Evolutionary conservation across 164 flowering plant species (phyloP), one percentile per base, ranked within the genome.

Genomic region (Cinnamomum micranthum): DNA sequence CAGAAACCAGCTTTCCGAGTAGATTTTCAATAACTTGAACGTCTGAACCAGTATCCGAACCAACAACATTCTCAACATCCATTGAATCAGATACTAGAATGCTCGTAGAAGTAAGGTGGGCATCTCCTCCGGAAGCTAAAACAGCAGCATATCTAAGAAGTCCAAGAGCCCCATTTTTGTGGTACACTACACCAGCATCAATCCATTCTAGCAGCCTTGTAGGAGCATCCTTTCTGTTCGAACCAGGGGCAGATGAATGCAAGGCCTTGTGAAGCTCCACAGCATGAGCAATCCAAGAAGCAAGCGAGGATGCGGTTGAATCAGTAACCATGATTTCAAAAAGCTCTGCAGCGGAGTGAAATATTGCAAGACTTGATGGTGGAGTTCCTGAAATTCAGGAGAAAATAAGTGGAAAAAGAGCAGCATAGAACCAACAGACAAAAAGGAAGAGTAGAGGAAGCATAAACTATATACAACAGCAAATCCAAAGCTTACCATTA

Each of bases 41-140:
- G 81, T 92, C 97, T 70, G 97, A 83, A 75, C 86, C 87, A 77
- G 69, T 72, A 17, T 88, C 77, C 76, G 90, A 68, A 81, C 93
- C 97, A 70, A 85, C 84, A 50, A 82, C 89, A 81, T 89, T 89
- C 68, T 96, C 99, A 78, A 84, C 85, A 83, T 91, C 98, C 81
- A 89, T 84, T 69, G 92, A 85, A 79, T 96, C 99, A 33, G 95
- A 91, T 65, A 87, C 92, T 58, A 90, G 77, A 72, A 87, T 83
- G 77, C 81, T 92, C 47, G 92, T 74, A 65, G 97, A 88, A 75
- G 88, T 86, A 65, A 88, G 86, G 80, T 88, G 95, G 66, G 92
- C 93, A 87, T 96, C 99, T 73, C 97, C 97, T 19, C 98, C 99
- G 84, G 99, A 93, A 66, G 95, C 97, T 79, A 96, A 83, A 65